These are phyloP conservation scores for Teunomyces atbi DNA, from an alignment of 805 yeast genomes.

Conservation along the genomic window DNA sequence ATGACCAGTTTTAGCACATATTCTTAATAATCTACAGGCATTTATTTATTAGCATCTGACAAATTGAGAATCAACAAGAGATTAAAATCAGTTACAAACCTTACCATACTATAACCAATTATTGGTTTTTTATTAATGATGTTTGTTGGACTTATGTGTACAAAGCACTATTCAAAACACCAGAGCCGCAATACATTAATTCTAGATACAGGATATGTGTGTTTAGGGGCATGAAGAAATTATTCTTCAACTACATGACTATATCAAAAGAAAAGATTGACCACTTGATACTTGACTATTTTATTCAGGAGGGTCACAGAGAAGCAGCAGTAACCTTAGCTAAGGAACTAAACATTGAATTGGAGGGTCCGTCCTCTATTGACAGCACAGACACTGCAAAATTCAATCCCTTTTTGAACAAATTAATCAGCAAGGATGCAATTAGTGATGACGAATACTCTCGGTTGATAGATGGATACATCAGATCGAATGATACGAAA, in stretches of 20 bases:
- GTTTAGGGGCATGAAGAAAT: neutral
- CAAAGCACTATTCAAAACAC: too few species aligned
- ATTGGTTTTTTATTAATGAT: too few species aligned
- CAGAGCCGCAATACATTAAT: neutral
- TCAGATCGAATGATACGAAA: neutral
- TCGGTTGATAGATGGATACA: conserved; percentile 9
- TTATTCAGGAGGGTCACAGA: conserved; percentile 75
- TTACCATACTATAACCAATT: too few species aligned
- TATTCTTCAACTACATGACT: neutral
- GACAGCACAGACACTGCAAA: conserved; percentile 6
- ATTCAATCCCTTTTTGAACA: conserved; percentile 9
- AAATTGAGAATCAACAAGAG: too few species aligned
- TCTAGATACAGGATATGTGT: neutral
- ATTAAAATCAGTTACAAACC: too few species aligned
- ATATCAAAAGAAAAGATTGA: conserved; percentile 41
- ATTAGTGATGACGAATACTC: conserved; percentile 14
- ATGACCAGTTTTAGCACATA: too few species aligned
- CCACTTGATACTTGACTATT: conserved; percentile 64
- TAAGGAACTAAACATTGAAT: conserved; percentile 47
- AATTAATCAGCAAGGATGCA: conserved; percentile 6
- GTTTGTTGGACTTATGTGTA: too few species aligned
- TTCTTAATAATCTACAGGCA: too few species aligned
- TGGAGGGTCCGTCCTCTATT: conserved; percentile 1
- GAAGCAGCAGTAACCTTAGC: conserved; percentile 64
- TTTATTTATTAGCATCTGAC: too few species aligned